phyloP scores from a whole-genome alignment of 2,329 filamentous ascomycete species.

The Colletotrichum limetticola region DNA sequence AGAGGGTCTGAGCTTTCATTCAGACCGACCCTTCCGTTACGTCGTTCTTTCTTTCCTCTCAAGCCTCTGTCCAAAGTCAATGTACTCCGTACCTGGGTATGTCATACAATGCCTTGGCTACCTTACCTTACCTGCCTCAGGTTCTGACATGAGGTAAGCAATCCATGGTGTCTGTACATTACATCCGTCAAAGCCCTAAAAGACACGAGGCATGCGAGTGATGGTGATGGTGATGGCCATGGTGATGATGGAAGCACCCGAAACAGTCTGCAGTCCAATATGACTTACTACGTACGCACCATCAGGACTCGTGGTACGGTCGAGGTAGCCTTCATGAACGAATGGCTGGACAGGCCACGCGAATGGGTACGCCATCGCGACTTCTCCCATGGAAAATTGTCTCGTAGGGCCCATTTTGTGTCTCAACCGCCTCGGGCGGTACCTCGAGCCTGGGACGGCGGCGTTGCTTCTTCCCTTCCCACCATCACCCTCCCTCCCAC shows the following conservation, averaged over 20 bases:
- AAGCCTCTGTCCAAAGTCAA: background rate
- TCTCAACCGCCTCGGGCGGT: conserved; percentile 5
- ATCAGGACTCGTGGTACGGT: background rate
- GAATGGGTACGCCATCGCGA: conserved; percentile 4
- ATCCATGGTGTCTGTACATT: background rate
- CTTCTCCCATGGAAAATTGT: conserved; percentile 6
- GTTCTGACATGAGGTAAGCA: background rate
- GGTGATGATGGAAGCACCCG: conserved; percentile 54
- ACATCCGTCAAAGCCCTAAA: background rate
- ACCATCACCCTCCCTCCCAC: conserved; percentile 6
- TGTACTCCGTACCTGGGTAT: background rate
- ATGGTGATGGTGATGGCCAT: conserved; percentile 56
- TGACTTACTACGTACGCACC: background rate
- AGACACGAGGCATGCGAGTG: conserved; percentile 35
- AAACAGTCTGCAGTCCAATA: background rate
- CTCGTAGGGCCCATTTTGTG: conserved; percentile 2
- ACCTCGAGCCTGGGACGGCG: conserved; percentile 18
- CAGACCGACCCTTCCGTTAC: conserved; percentile 25
- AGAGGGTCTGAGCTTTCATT: conserved; percentile 23
- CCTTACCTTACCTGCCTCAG: no score
- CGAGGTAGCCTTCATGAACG: background rate
- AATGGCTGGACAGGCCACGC: background rate
- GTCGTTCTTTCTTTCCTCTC: background rate
- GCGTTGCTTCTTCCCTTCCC: conserved; percentile 25
- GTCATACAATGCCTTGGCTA: no score